Percentiles rank a stretch among this genome's conserved stretches.
phyloP scores from a whole-genome alignment of 345 rosid genomes.

The Populus euphratica region DNA sequence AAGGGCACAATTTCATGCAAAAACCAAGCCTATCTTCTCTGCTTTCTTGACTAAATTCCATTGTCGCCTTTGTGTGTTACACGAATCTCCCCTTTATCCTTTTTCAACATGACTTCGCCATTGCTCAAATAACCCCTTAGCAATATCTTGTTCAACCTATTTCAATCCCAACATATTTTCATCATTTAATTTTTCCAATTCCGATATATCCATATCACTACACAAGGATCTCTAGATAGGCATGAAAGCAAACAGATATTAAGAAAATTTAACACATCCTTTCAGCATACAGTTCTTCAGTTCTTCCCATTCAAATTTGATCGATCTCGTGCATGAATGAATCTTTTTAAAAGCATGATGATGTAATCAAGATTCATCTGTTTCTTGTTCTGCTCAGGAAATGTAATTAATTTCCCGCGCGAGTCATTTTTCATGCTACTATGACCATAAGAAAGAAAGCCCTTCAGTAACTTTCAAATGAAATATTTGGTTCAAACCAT shows the following conservation, averaged over 20 bases:
- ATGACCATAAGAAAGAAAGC: not conserved
- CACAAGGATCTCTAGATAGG: not conserved
- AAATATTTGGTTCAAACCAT: not conserved
- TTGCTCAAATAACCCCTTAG: slow-evolving; percentile 30
- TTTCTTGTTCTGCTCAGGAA: too few species aligned
- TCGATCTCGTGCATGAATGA: not conserved
- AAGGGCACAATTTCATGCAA: slow-evolving; percentile 19
- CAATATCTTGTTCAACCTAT: slow-evolving; percentile 36
- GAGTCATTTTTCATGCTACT: not conserved
- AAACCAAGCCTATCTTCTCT: slow-evolving; percentile 25
- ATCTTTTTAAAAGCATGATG: not conserved
- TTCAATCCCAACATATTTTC: slow-evolving; percentile 8
- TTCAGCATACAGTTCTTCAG: not conserved
- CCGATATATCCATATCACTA: not conserved
- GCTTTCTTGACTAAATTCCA: slow-evolving; percentile 37
- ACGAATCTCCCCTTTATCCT: slow-evolving; percentile 32
- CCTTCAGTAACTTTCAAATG: not conserved
- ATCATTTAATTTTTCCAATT: slow-evolving; percentile 1
- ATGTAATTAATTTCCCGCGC: not conserved
- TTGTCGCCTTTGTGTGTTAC: slow-evolving; percentile 33
- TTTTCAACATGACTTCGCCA: slow-evolving; percentile 24
- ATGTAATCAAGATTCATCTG: too few species aligned
- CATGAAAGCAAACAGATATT: not conserved
- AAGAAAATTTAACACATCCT: not conserved
- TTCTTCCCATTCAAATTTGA: not conserved